These are phyloP conservation scores for Magnusiomyces paraingens DNA, from an alignment of 1,139 yeast genomes.

Conservation along the genomic window DNA sequence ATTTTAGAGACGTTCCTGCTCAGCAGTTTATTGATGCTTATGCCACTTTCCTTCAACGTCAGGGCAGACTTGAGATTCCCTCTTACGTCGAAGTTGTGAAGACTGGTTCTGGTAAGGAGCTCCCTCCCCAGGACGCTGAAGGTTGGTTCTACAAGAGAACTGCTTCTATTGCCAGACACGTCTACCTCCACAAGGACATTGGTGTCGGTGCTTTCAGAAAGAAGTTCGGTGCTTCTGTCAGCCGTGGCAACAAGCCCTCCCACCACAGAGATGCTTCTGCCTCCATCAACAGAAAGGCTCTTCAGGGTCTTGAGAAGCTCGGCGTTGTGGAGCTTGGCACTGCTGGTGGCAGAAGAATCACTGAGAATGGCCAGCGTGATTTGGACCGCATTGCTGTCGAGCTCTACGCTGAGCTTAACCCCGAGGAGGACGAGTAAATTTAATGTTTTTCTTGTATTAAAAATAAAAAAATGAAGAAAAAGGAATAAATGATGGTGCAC, in stretches of 20 bases:
- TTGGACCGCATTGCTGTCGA: conserved; percentile 99
- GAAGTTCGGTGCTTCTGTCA: conserved; percentile 98
- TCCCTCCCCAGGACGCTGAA: conserved; percentile 99
- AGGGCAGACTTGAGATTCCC: conserved; percentile 99
- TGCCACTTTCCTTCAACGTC: conserved; percentile 99
- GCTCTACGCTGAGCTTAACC: conserved; percentile 90
- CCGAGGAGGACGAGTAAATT: conserved; percentile 43
- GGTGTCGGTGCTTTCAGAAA: conserved; percentile 99
- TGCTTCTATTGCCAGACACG: conserved; percentile 99
- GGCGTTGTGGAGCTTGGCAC: conserved; percentile 96
- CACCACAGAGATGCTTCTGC: conserved; percentile 99
- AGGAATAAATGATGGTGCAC: background rate
- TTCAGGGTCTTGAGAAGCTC: conserved; percentile 96
- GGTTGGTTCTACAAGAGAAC: conserved; percentile 99
- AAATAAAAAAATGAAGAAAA: background rate
- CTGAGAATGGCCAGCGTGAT: conserved; percentile 99
- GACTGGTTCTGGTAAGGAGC: conserved; percentile 98
- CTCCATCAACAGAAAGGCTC: conserved; percentile 96
- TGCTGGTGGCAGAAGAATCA: conserved; percentile 99
- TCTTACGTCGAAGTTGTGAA: conserved; percentile 99
- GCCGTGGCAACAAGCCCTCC: conserved; percentile 99
- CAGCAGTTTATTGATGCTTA: conserved; percentile 99
- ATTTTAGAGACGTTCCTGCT: conserved; percentile 88
- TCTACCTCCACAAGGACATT: conserved; percentile 98
- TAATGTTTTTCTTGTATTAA: conserved; percentile 11